A percentile compares a stretch with the other conserved stretches of the same genome.
Conservation (phyloP, 352 stramenopile species). For the Globisporangium rhizosaccharum region DNA sequence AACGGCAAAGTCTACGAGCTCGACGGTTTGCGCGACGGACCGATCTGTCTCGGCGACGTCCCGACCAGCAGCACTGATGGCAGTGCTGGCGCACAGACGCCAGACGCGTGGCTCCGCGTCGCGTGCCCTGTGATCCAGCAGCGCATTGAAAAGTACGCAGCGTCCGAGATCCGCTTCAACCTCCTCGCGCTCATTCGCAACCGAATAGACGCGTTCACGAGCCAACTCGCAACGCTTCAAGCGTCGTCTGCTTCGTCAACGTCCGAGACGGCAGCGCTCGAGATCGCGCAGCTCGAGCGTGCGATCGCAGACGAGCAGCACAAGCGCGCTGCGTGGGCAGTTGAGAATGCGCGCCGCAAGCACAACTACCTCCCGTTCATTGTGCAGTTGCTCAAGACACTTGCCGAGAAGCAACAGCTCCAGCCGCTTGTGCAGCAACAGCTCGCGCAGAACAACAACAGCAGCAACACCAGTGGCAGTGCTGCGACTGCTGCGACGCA, state of each 20-base stretch:
- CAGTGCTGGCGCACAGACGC: conserved; percentile 7
- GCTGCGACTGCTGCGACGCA: not conserved
- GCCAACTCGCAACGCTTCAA: conserved; percentile 37
- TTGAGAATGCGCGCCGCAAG: conserved; percentile 91
- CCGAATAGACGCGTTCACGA: conserved; percentile 48
- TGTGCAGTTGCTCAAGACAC: conserved; percentile 89
- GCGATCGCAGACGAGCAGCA: conserved; percentile 45
- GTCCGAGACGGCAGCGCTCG: conserved; percentile 21
- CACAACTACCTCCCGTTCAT: conserved; percentile 98
- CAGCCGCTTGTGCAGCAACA: conserved; percentile 73
- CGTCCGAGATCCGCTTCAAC: conserved; percentile 96
- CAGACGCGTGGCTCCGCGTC: conserved; percentile 82
- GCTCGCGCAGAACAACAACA: conserved; percentile 21
- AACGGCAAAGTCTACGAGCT: conserved; percentile 93
- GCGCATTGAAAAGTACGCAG: conserved; percentile 88
- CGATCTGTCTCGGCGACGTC: conserved; percentile 82
- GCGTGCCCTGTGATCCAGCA: conserved; percentile 91
- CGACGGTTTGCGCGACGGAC: conserved; percentile 90
- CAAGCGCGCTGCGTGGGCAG: conserved; percentile 77
- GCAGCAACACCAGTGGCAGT: not conserved
- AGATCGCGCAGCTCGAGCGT: conserved; percentile 38
- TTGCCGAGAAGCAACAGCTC: conserved; percentile 88
- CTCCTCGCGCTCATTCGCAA: conserved; percentile 91
- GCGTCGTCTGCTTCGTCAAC: conserved; percentile 17
- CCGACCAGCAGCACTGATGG: not conserved